Evolutionary conservation across 2,329 filamentous ascomycete genomes (phyloP), one percentile per base, ranked within the genome.

Genomic region (Ambrosiella xylebori): DNA sequence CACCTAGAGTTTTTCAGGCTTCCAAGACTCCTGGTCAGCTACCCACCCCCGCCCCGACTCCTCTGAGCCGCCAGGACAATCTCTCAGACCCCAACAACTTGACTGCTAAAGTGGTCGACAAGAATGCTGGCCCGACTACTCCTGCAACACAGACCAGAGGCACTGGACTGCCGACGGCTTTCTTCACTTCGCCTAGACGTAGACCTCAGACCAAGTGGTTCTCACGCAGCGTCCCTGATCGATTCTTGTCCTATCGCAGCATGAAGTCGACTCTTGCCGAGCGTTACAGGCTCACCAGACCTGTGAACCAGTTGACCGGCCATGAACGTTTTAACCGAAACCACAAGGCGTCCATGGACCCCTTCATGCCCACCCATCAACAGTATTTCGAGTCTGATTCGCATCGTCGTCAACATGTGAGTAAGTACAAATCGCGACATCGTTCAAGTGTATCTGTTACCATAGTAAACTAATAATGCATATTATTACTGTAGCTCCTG

Each of bases 221-320:
- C 17, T 49, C 52, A 13, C 41, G 45, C 40, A 57, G 58, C 27
- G 45, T 40, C 35, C 44, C 41, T 17, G 59, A 60, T 49, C 59
- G 59, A 40, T 60, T 60, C 41, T 45, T 60, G 37, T 50, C 56
- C 13, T 57, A 51, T 38, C 59, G 59, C 27, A 60, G 38, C 15
- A 12, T 27, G n/a, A 45, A 15, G 19, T 55, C 51, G 12, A 38
- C 41, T n/a, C 27, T 60, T 5, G 52, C 52, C 13, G 59, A 60
- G 38, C 59, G 59, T 4, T 56, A 58, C 17, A 37, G 40, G 7
- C 40, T 52, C 7, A 56, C 36, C n/a, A 57, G 45, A 12, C 45
- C 50, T 7, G 40, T 38, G 4, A 19, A 50, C 17, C 35, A 55
- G 27, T 19, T 60, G 15, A 57, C 59, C 9, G 41, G 39, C 11